phyloP scores from a whole-genome alignment of 2,329 filamentous ascomycete genomes.

The Massarina eburnea region DNA sequence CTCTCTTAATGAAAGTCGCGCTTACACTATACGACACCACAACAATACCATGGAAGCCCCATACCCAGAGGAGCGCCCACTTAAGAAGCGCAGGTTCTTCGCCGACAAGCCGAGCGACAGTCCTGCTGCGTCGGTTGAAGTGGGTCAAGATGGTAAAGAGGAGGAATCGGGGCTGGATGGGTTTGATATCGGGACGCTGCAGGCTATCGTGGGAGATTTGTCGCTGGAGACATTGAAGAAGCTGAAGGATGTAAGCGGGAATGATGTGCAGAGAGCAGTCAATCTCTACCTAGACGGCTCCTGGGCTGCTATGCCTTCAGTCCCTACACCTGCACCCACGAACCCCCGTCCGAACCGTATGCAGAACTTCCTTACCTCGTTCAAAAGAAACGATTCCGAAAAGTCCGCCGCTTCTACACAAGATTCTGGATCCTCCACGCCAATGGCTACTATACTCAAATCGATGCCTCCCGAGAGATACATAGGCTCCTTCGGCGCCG shows the following conservation, averaged over 20 bases:
- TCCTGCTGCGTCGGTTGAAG: conserved; percentile 3
- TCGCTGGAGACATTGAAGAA: conserved; percentile 47
- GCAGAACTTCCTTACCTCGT: conserved; percentile 25
- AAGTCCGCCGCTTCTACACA: conserved; percentile 23
- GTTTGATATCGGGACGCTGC: conserved; percentile 60
- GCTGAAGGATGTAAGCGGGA: conserved; percentile 53
- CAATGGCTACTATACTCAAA: conserved; percentile 21
- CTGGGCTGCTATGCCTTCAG: conserved; percentile 50
- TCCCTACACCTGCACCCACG: conserved; percentile 14
- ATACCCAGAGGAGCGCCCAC: conserved; percentile 56
- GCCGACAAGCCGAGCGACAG: conserved; percentile 49
- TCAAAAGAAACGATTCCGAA: conserved; percentile 31
- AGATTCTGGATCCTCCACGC: conserved; percentile 21
- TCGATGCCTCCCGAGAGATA: conserved; percentile 67
- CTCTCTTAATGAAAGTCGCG: conserved; percentile 5
- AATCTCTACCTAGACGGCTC: conserved; percentile 67
- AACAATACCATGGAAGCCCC: conserved; percentile 36
- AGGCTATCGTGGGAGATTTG: conserved; percentile 60
- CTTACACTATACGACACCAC: conserved; percentile 2
- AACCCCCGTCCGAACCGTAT: conserved; percentile 19
- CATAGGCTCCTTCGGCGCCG: conserved; percentile 87
- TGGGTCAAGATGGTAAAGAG: conserved; percentile 10
- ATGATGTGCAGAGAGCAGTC: conserved; percentile 61
- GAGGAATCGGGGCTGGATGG: conserved; percentile 25
- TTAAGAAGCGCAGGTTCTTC: conserved; percentile 66